Conservation (phyloP, 352 stramenopile genomes). For the Pythium plurisporium region DNA sequence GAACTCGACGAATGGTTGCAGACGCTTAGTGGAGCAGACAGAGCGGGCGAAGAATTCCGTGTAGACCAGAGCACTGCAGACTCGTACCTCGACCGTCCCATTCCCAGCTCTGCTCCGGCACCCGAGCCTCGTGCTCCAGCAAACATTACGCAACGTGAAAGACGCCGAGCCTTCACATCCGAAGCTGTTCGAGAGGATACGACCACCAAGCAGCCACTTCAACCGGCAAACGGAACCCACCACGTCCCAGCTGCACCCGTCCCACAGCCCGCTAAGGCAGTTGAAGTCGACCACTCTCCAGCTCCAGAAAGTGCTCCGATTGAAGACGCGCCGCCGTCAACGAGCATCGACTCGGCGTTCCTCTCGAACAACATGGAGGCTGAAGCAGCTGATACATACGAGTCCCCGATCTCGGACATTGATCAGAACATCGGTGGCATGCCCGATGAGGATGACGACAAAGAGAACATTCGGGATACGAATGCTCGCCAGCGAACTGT, state of each 20-base stretch:
- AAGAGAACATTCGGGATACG: not conserved
- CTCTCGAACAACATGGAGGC: not conserved
- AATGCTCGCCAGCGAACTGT: not conserved
- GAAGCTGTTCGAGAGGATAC: not conserved
- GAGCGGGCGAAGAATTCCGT: no score
- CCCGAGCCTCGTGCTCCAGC: constrained; percentile 24
- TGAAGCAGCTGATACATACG: not conserved
- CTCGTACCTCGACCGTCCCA: constrained; percentile 35
- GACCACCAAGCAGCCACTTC: not conserved
- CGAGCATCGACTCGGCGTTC: constrained; percentile 11
- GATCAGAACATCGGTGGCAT: not conserved
- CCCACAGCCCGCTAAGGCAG: not conserved
- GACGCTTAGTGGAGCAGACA: not conserved
- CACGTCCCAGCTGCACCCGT: constrained; percentile 7
- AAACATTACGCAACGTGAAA: constrained; percentile 33
- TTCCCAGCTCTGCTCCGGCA: constrained; percentile 27
- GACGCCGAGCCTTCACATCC: not conserved
- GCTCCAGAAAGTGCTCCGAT: not conserved
- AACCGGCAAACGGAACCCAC: not conserved
- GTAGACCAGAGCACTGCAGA: constrained; percentile 3
- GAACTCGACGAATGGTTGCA: not conserved
- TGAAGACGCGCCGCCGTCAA: constrained; percentile 1
- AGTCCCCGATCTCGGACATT: not conserved
- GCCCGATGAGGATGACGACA: not conserved
- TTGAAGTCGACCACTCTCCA: not conserved